Conservation (phyloP, 306 rosid species). For the Fagus sylvatica region DNA sequence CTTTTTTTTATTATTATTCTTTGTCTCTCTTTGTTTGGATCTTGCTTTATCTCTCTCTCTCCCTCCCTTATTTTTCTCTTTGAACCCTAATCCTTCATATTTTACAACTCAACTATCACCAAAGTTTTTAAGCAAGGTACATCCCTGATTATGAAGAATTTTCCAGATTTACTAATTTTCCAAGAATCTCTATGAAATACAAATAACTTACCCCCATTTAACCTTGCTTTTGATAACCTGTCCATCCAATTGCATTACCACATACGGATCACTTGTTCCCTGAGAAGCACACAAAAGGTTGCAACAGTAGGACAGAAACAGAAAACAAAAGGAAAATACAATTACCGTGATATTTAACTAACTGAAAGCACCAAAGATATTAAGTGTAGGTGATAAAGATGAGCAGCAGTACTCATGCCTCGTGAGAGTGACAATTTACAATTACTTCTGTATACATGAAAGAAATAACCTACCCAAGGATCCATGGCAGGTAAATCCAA, state of each 20-base stretch:
- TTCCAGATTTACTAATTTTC: not conserved
- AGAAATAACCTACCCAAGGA: conserved; percentile 70
- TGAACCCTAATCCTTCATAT: too few species aligned
- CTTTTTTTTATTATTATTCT: too few species aligned
- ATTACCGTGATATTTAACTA: not conserved
- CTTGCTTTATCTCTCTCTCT: too few species aligned
- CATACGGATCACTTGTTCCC: conserved; percentile 99
- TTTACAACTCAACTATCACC: not conserved
- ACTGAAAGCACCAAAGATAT: not conserved
- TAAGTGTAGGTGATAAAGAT: conserved; percentile 1
- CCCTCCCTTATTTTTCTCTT: too few species aligned
- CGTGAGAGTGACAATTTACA: not conserved
- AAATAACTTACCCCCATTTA: conserved; percentile 84
- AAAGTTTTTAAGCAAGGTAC: not conserved
- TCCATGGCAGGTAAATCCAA: conserved; percentile 84
- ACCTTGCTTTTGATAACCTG: conserved; percentile 74
- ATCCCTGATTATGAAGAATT: not conserved
- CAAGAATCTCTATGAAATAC: not conserved
- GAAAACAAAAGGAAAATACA: conserved; percentile 13
- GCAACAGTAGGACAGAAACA: conserved; percentile 8
- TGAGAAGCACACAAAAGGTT: conserved; percentile 36
- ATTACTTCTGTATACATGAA: not conserved
- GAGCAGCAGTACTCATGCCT: conserved; percentile 5
- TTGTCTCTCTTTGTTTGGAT: too few species aligned
- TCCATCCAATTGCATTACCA: conserved; percentile 75